Evolutionary conservation across 2,329 filamentous ascomycete species (phyloP).

Genomic region (Talaromyces pinophilus): DNA sequence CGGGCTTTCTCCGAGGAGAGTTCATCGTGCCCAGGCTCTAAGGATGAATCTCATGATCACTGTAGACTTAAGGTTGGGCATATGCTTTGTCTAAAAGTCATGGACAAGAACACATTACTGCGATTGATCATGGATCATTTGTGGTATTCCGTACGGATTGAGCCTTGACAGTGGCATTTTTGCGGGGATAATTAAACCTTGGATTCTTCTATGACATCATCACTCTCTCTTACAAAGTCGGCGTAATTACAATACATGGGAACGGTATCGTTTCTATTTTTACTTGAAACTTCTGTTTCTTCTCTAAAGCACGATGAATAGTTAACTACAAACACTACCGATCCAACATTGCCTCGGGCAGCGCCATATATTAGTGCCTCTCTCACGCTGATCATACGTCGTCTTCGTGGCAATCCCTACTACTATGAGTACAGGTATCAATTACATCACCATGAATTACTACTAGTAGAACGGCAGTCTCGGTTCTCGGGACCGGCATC

Average conservation of each 20-base stretch:
- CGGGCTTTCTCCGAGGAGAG: neutral
- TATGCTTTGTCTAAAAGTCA: neutral
- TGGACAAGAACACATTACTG: neutral
- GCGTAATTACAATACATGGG: neutral
- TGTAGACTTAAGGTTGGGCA: neutral
- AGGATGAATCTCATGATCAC: neutral
- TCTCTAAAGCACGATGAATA: neutral
- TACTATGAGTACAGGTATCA: neutral
- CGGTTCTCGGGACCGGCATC: neutral
- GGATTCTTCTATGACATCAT: neutral
- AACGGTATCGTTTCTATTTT: neutral
- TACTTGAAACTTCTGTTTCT: neutral
- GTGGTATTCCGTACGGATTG: no score
- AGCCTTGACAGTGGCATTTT: neutral
- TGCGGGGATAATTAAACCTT: neutral
- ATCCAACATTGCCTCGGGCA: neutral
- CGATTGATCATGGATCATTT: neutral
- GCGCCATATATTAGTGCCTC: neutral
- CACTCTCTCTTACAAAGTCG: neutral
- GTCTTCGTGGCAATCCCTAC: neutral
- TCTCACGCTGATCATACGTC: constrained; percentile 1
- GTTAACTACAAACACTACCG: neutral
- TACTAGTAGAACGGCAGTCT: neutral
- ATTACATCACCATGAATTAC: constrained; percentile 9
- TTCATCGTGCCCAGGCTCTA: neutral